A percentile compares a stretch with the other conserved stretches of the same genome.
Conservation (phyloP, 2,329 filamentous ascomycete genomes). For the Fusarium mundagurra region DNA sequence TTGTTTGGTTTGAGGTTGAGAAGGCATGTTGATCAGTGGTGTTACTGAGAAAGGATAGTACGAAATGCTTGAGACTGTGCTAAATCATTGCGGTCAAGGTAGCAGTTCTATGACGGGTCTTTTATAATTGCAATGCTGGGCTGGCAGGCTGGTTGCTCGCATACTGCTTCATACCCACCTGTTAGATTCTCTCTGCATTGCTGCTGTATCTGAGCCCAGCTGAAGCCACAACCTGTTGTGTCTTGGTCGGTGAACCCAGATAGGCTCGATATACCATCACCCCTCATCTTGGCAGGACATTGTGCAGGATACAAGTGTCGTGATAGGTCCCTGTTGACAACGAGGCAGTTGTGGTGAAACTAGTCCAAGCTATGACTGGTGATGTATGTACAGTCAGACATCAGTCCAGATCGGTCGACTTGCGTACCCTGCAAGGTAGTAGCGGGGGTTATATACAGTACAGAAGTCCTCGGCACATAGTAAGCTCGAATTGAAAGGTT, state of each 20-base stretch:
- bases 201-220: not conserved
- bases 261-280: conserved; percentile 11
- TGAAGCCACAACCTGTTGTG: conserved; percentile 34
- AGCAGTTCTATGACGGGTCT: not conserved
- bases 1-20: conserved; percentile 3
- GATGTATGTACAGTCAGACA: conserved; percentile 1
- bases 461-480: conserved; percentile 7
- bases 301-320: conserved; percentile 11
- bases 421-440: not conserved
- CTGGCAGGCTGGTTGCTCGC: not conserved
- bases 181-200: not conserved
- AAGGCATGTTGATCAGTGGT: conserved; percentile 19
- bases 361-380: conserved; percentile 4
- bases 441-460: not conserved
- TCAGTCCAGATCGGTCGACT: conserved; percentile 3
- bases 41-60: not conserved
- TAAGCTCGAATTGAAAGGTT: not conserved
- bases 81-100: not conserved
- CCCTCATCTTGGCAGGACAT: conserved; percentile 28
- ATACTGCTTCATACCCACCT: not conserved
- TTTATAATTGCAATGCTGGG: conserved; percentile 7
- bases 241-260: conserved; percentile 24
- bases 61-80: not conserved
- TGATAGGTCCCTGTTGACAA: conserved; percentile 26
- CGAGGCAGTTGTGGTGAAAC: conserved; percentile 29